Base-by-base conservation (phyloP, 805 yeast species). In the Lipomyces chichibuensis region DNA sequence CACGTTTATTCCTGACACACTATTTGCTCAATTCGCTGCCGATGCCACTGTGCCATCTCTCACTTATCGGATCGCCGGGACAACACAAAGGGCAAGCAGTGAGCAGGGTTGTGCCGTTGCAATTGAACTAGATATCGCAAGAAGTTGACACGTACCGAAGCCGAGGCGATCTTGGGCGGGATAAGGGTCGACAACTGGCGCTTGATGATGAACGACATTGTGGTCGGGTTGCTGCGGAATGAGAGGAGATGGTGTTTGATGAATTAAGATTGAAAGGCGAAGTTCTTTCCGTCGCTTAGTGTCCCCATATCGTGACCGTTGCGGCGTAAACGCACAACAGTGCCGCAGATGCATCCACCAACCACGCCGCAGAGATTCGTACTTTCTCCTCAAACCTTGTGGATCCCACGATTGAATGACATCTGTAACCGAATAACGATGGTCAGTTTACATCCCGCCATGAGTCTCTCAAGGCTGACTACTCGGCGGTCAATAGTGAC, bases 151-250 rank as follows among this genome's bases (percentile, higher is more conserved):
- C 93, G 76, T 85, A 89, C 94, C 82, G 88, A 86, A 58, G 97
- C 95, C 71, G 98, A 92, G 65, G 97, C 98, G 78, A 94, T 88
- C 94, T 94, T 94, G 80, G 99, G 99, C 75, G 99, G 99, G 78
- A 94, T 93, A 84, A 94, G 85, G 77, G 98, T 90, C 73, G 98
- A 92, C 80, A 94, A 86, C 76, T 89, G 89, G 84, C 99, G 93
- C 88, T 91, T 93, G 77, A 88, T 84, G 81, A 92, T 84, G 84
- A 88, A 90, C 77, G 95, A 90, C 96, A 90, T 91, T 64, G 65
- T 54, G 51, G 37, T 17, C 33, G 60, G 49, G 20, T 43, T 43
- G 49, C 20, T 43, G 49, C 8, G 17, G 23, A n/a, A 43, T 43
- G 49, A 17, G 49, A 9, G 49, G 49, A 17, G 49, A 17, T 17